phyloP scores from a whole-genome alignment of 108 stramenopile genomes.

The Nitzschia sp. region DNA sequence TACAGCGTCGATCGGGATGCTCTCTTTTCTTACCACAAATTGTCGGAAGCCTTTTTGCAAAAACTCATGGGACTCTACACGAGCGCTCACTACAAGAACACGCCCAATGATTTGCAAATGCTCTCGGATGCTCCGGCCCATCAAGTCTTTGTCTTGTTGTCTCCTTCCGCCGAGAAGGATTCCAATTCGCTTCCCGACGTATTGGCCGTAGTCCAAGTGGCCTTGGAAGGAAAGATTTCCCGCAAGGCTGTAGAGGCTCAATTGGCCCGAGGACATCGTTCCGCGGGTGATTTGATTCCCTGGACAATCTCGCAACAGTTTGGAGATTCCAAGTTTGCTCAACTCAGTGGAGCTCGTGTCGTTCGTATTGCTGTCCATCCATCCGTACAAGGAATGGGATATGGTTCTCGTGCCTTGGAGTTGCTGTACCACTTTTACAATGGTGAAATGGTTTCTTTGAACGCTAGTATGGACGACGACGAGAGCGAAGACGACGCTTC shows the following conservation, averaged over 20 bases:
- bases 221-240: constrained; percentile 94
- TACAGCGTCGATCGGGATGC: constrained; percentile 98
- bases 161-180: constrained; percentile 87
- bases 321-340: constrained; percentile 93
- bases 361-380: constrained; percentile 98
- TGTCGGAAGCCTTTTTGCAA: constrained; percentile 97
- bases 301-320: constrained; percentile 99
- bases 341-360: constrained; percentile 92
- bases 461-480: constrained; percentile 42
- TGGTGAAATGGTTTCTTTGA: constrained; percentile 87
- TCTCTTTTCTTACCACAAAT: constrained; percentile 95
- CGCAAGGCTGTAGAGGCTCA: constrained; percentile 90
- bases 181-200: constrained; percentile 77
- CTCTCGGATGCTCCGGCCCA: constrained; percentile 98
- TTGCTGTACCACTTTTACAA: constrained; percentile 92
- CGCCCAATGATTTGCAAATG: constrained; percentile 98
- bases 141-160: constrained; percentile 93
- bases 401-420: constrained; percentile 91
- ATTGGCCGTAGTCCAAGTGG: constrained; percentile 87
- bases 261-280: constrained; percentile 90
- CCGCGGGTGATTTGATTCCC: constrained; percentile 97
- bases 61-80: constrained; percentile 97
- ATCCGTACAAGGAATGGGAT: constrained; percentile 96
- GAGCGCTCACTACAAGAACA: constrained; percentile 99
- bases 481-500: constrained; percentile 49